Evolutionary conservation across 2,329 filamentous ascomycete species (phyloP).

Genomic region (Rhinocladiella similis): DNA sequence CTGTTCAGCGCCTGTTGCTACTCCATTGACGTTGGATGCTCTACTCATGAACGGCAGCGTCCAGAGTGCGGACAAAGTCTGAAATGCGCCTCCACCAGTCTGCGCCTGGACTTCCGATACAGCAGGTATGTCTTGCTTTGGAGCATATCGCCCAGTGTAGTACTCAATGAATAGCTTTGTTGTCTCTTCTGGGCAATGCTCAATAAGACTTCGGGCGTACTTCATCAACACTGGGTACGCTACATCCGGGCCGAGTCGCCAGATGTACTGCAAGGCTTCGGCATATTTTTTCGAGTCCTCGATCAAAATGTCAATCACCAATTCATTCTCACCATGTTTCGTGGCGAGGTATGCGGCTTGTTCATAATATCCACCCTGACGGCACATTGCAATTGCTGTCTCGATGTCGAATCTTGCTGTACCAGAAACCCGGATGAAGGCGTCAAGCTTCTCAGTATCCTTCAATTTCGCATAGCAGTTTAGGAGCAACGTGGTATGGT

Average conservation of each 20-base stretch:
- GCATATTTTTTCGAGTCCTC: slow-evolving; percentile 90
- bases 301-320: slow-evolving; percentile 93
- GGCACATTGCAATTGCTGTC: slow-evolving; percentile 95
- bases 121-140: slow-evolving; percentile 64
- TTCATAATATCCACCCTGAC: slow-evolving; percentile 94
- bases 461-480: slow-evolving; percentile 99
- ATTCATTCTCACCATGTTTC: slow-evolving; percentile 87
- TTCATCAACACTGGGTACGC: slow-evolving; percentile 91
- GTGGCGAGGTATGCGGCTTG: slow-evolving; percentile 94
- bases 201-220: slow-evolving; percentile 86
- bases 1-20: slow-evolving; percentile 55
- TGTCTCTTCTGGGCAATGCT: slow-evolving; percentile 78
- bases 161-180: slow-evolving; percentile 92
- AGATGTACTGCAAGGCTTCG: slow-evolving; percentile 88
- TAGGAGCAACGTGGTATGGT: slow-evolving; percentile 89
- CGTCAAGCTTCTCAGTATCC: slow-evolving; percentile 92
- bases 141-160: slow-evolving; percentile 81
- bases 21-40: slow-evolving; percentile 39
- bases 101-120: slow-evolving; percentile 47
- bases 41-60: slow-evolving; percentile 83
- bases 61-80: slow-evolving; percentile 80
- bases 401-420: slow-evolving; percentile 96
- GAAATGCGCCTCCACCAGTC: slow-evolving; percentile 72
- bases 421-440: slow-evolving; percentile 92
- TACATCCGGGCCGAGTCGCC: slow-evolving; percentile 76